These are phyloP conservation scores for Silene conica DNA, from an alignment of 148 eudicot genomes.

Conservation along the genomic window DNA sequence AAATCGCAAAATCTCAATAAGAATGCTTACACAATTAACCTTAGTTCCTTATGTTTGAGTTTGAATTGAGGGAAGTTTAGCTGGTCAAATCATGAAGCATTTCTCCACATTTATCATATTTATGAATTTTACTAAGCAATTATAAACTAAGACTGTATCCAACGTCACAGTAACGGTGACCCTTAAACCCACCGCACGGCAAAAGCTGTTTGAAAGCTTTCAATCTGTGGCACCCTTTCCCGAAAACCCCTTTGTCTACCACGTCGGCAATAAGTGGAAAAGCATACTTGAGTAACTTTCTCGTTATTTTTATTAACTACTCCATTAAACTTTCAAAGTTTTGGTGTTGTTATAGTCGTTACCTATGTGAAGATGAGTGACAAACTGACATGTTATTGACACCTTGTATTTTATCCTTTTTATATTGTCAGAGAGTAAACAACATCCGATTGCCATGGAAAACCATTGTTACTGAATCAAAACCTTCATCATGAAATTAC, in stretches of 20 bases:
- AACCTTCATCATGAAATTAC: neutral
- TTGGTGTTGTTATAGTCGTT: neutral
- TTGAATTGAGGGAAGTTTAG: no score
- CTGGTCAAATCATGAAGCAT: neutral
- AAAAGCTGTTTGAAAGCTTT: neutral
- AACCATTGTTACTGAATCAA: neutral
- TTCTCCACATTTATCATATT: neutral
- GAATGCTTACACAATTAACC: neutral
- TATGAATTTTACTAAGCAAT: neutral
- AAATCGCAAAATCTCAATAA: constrained; percentile 14
- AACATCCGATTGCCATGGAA: neutral
- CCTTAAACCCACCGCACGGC: neutral
- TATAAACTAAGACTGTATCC: neutral
- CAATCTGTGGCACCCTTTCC: neutral
- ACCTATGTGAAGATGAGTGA: neutral
- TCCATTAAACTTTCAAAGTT: neutral
- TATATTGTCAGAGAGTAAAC: neutral
- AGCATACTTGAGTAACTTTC: neutral
- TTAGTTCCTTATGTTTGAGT: neutral
- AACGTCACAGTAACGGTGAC: neutral
- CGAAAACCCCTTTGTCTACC: neutral
- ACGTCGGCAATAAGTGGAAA: neutral
- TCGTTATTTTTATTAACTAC: neutral
- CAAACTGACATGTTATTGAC: neutral
- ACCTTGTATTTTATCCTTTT: neutral